Base-by-base conservation (phyloP, 352 stramenopile genomes). In the Blastocystis sp. region DNA sequence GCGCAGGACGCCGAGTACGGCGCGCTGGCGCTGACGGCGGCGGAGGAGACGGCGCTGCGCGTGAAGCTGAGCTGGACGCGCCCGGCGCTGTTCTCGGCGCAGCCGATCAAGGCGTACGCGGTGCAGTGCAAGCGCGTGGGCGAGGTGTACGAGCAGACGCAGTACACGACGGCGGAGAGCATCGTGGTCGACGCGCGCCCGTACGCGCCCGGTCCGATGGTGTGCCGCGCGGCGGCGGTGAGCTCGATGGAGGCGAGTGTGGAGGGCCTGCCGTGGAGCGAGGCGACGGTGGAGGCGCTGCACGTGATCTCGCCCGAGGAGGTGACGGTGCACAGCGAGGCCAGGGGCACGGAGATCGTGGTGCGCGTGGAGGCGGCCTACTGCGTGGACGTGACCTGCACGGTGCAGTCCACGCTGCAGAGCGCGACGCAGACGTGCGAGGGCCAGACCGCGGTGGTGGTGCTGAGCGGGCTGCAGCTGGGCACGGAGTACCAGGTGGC, bases 151-250 rank as follows among this genome's bases (percentile, higher is more conserved):
- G 19, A 6, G 6, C 10, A 52, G 1, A 42, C 71, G 24, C 52
- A 38, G 21, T 64, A 40, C 19, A 54, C 63, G 2, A 81, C 71
- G 14, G 52, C 48, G 11, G 43, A 64, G 40, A 48, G 66, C 11
- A 24, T 54, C 0, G 9, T 66, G 3, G 17, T 81, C 11, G 1
- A 21, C 42, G 71, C 63, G 71, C 6, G n/a, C 19, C 24, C 7
- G 6, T 66, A 66, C 38, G 52, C 17, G 11, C 45, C 71, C 21
- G 71, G 71, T 64, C 71, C 71, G 4, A 54, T 81, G 52, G 19
- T 42, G 21, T 81, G 71, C 42, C 71, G 71, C 6, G 71, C 66
- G 59, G 71, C 71, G 42, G 71, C 71, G 0, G 48, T 57, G 48
- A 57, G 48, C 48, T 28, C 64, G 34, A 3, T 61, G 21, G 34